These are phyloP conservation scores for Chaetomium cochliodes DNA, from an alignment of 495 filamentous ascomycete genomes.

Conservation along the genomic window DNA sequence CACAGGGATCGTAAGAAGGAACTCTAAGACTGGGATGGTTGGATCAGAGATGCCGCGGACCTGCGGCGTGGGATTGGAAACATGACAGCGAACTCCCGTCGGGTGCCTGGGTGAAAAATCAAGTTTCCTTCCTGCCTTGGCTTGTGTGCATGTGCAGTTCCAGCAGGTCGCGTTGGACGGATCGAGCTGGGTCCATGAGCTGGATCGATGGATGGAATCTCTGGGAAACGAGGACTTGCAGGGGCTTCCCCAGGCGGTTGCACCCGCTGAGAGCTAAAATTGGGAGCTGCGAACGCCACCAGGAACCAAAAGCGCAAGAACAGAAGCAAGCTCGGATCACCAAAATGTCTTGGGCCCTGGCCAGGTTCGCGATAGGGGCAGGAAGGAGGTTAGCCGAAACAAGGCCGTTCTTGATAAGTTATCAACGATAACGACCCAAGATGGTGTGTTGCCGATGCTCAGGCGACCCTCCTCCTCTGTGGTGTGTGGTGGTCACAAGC, in stretches of 20 bases:
- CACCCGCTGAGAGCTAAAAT: neutral
- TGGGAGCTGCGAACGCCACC: neutral
- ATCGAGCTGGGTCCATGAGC: neutral
- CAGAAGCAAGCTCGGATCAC: neutral
- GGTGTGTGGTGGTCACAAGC: neutral
- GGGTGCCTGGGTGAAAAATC: neutral
- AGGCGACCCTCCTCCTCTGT: neutral
- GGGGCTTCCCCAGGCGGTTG: neutral
- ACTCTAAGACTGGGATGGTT: neutral
- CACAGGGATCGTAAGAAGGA: neutral
- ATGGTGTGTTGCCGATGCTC: conserved; percentile 2
- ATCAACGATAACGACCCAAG: neutral
- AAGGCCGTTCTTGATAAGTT: neutral
- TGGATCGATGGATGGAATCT: neutral
- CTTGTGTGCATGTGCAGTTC: neutral
- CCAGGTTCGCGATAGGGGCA: neutral
- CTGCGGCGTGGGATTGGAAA: neutral
- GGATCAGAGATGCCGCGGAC: neutral
- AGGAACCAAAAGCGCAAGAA: neutral
- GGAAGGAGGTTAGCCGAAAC: neutral
- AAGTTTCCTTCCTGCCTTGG: neutral
- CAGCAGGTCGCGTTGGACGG: no score
- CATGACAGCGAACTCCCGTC: neutral
- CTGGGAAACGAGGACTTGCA: conserved; percentile 9
- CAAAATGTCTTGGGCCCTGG: neutral